phyloP scores from a whole-genome alignment of 257 asterid species.

The Capsicum rhomboideum region DNA sequence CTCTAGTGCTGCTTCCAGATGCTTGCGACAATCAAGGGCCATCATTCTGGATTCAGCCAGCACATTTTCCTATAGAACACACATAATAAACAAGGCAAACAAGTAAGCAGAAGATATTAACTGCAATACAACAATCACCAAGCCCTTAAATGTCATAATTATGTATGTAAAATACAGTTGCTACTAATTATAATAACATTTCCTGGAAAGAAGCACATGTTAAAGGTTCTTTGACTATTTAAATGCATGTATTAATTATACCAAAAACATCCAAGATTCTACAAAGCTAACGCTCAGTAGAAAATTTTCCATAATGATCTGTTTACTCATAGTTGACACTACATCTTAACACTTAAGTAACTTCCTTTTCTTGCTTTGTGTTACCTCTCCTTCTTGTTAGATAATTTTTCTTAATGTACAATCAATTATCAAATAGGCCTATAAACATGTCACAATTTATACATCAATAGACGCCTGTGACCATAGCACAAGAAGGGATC shows the following conservation, averaged over 20 bases:
- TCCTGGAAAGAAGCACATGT: not conserved
- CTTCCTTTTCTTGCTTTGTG: no score
- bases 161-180: not conserved
- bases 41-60: no score
- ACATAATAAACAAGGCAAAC: not conserved
- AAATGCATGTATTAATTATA: conserved; percentile 1
- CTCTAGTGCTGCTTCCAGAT: conserved; percentile 59
- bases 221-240: not conserved
- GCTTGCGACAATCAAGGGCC: no score
- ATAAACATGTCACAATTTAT: not conserved
- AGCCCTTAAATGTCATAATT: not conserved
- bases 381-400: no score
- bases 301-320: no score
- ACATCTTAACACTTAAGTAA: no score
- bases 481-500: not conserved
- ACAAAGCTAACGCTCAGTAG: no score
- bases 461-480: not conserved
- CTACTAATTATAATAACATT: not conserved
- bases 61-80: conserved; percentile 63
- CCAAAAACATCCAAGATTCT: no score
- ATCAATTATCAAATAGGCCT: not conserved
- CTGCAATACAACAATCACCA: not conserved
- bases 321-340: no score
- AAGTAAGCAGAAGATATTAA: not conserved
- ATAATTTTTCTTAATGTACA: no score